phyloP scores from a whole-genome alignment of 2,329 filamentous ascomycete genomes.

The Colletotrichum melonis region DNA sequence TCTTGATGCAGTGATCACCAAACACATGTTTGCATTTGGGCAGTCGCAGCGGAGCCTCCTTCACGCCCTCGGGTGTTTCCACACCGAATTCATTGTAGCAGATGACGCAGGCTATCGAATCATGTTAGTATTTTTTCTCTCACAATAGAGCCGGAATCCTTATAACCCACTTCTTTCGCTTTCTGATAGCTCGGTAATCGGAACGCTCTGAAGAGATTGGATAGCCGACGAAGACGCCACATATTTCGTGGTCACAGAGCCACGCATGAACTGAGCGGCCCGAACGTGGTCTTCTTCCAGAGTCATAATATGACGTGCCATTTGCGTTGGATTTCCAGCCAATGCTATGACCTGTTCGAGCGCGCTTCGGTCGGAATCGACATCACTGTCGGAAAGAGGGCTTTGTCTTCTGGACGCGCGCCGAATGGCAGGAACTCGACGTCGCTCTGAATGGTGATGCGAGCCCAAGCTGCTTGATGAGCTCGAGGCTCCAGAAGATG shows the following conservation, averaged over 20 bases:
- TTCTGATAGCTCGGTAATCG: conserved; percentile 56
- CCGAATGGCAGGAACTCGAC: conserved; percentile 4
- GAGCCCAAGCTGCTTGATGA: not conserved
- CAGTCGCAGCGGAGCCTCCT: conserved; percentile 66
- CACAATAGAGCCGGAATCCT: not conserved
- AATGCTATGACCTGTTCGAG: conserved; percentile 29
- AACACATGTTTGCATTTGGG: conserved; percentile 74
- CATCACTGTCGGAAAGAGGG: conserved; percentile 19
- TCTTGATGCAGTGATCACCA: conserved; percentile 72
- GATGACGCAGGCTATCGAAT: conserved; percentile 65
- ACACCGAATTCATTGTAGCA: conserved; percentile 73
- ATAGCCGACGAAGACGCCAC: conserved; percentile 61
- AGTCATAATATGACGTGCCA: not conserved
- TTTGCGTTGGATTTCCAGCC: not conserved
- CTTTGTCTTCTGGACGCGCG: conserved; percentile 23
- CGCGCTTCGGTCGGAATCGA: conserved; percentile 19
- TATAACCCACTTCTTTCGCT: conserved; percentile 59
- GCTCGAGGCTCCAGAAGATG: not conserved
- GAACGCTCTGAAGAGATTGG: conserved; percentile 57
- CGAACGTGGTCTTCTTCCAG: conserved; percentile 42
- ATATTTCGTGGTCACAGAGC: conserved; percentile 54
- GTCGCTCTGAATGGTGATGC: conserved; percentile 4
- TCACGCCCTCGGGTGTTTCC: conserved; percentile 66
- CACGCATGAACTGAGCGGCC: conserved; percentile 59
- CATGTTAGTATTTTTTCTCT: conserved; percentile 9